phyloP scores from a whole-genome alignment of 768 basidiomycete species.

The Agaricus bisporus region DNA sequence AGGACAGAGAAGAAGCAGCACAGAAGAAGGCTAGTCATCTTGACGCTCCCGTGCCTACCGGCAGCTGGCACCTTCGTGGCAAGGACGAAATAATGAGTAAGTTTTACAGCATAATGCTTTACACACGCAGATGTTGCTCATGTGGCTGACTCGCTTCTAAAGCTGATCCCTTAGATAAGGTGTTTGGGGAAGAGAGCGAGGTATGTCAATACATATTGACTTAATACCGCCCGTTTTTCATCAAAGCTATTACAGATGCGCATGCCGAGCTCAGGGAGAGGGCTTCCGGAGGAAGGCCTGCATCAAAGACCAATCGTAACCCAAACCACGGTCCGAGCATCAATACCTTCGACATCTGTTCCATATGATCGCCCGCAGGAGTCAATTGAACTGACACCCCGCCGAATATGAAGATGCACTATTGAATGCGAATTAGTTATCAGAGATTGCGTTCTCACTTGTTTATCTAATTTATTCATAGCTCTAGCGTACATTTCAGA shows the following conservation, averaged over 20 bases:
- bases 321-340: constrained; percentile 1
- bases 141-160: constrained; percentile 1
- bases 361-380: constrained; percentile 17
- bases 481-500: background rate
- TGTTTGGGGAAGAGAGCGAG: constrained; percentile 39
- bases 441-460: background rate
- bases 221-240: background rate
- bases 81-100: constrained; percentile 44
- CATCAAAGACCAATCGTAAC: constrained; percentile 11
- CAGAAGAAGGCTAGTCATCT: constrained; percentile 11
- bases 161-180: constrained; percentile 30
- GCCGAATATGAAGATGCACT: constrained; percentile 13
- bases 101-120: constrained; percentile 13
- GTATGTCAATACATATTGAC: constrained; percentile 10
- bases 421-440: background rate
- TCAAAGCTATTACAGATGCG: constrained; percentile 4
- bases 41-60: constrained; percentile 24
- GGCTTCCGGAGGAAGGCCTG: constrained; percentile 17
- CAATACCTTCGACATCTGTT: background rate
- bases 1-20: constrained; percentile 28
- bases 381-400: constrained; percentile 28
- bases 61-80: constrained; percentile 48
- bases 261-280: constrained; percentile 22
- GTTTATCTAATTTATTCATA: background rate
- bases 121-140: background rate